These are phyloP conservation scores for Microthlaspi erraticum DNA, from an alignment of 345 rosid species.

Conservation along the genomic window DNA sequence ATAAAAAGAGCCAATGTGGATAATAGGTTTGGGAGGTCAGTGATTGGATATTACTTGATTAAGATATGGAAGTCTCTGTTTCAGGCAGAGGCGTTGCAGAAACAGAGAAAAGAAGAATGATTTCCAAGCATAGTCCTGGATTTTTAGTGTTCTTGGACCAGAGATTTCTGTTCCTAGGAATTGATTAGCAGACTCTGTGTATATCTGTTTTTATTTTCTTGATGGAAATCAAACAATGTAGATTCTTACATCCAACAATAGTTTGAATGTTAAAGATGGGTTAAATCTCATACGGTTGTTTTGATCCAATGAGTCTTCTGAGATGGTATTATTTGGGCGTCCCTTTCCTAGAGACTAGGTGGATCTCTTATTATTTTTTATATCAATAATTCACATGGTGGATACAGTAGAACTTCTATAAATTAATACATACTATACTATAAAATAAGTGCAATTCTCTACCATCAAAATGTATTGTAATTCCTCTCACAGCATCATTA, in stretches of 20 bases:
- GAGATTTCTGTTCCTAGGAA: background rate
- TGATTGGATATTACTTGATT: constrained; percentile 15
- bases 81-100: background rate
- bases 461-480: no score
- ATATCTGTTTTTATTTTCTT: background rate
- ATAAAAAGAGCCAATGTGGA: background rate
- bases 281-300: no score
- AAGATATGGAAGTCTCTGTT: constrained; percentile 31
- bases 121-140: background rate
- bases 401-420: no score
- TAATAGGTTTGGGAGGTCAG: constrained; percentile 15
- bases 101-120: background rate
- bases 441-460: no score
- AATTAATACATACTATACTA: no score
- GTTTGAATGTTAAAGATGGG: no score
- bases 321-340: no score
- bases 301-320: no score
- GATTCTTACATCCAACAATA: background rate
- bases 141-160: constrained; percentile 13
- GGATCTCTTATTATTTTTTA: no score
- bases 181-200: constrained; percentile 7
- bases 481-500: no score
- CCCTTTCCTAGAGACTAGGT: no score
- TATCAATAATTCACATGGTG: no score
- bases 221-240: background rate